These are phyloP conservation scores for Sordariomycetes sp. DNA, from an alignment of 2,329 filamentous ascomycete species.

Conservation along the genomic window DNA sequence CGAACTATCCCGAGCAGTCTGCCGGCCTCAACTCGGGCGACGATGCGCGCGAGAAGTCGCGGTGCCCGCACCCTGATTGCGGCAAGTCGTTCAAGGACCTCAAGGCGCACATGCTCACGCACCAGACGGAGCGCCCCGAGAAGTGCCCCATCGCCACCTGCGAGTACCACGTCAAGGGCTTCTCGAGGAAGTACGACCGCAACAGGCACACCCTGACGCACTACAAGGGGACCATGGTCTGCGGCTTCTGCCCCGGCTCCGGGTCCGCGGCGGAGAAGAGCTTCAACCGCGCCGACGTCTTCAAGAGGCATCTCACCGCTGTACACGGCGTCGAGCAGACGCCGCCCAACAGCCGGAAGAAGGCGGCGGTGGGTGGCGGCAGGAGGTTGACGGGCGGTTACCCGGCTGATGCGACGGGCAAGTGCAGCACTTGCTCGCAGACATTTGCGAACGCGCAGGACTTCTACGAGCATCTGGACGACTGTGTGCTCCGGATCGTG, in stretches of 20 bases:
- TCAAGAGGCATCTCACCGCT: conserved; percentile 84
- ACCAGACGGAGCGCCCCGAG: conserved; percentile 80
- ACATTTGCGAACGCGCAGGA: conserved; percentile 91
- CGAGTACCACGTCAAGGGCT: conserved; percentile 86
- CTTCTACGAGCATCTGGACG: conserved; percentile 93
- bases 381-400: conserved; percentile 57
- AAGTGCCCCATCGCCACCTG: conserved; percentile 90
- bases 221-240: conserved; percentile 96
- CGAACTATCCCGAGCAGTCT: conserved; percentile 33
- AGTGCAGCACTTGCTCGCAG: conserved; percentile 86
- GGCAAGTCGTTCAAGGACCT: conserved; percentile 81
- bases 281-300: conserved; percentile 90
- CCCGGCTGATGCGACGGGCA: conserved; percentile 70
- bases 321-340: conserved; percentile 90
- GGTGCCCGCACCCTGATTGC: conserved; percentile 74
- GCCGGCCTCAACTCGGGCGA: conserved; percentile 42
- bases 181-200: conserved; percentile 93
- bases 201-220: conserved; percentile 89
- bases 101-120: conserved; percentile 89
- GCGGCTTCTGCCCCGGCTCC: conserved; percentile 82
- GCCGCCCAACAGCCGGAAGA: conserved; percentile 82
- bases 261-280: conserved; percentile 86
- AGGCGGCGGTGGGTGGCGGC: conserved; percentile 25
- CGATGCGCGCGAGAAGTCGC: conserved; percentile 53
- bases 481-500: conserved; percentile 58